These are phyloP conservation scores for Blastomyces percursus DNA, from an alignment of 2,329 filamentous ascomycete species.

Conservation along the genomic window DNA sequence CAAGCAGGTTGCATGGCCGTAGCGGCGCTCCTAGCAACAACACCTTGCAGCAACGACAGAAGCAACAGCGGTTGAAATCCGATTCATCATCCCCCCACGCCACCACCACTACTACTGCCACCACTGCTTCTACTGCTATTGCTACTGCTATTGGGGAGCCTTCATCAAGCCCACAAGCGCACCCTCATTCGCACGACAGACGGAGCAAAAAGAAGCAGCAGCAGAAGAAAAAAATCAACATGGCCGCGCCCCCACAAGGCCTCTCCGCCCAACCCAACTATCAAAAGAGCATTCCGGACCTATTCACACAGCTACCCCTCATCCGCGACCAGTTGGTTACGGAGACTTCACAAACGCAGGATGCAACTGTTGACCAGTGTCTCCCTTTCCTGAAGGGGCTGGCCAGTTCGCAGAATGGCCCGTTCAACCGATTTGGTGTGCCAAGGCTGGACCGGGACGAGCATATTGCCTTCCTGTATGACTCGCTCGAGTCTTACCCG, in stretches of 20 bases:
- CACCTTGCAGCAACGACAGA: constrained; percentile 1
- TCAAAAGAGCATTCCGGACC: constrained; percentile 23
- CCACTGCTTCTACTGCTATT: constrained; percentile 12
- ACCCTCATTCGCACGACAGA: background rate
- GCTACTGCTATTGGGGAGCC: constrained; percentile 8
- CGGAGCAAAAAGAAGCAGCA: background rate
- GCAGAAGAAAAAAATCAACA: constrained; percentile 11
- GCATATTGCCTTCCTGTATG: constrained; percentile 41
- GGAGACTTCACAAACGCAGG: constrained; percentile 56
- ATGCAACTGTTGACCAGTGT: constrained; percentile 56
- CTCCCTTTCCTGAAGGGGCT: constrained; percentile 52
- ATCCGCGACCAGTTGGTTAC: constrained; percentile 59
- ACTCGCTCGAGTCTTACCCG: constrained; percentile 51
- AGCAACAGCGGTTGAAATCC: background rate
- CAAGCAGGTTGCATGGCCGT: background rate
- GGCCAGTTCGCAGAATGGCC: constrained; percentile 38
- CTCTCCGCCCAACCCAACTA: background rate
- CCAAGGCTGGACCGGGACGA: constrained; percentile 57
- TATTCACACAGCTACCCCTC: constrained; percentile 41
- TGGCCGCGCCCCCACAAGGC: constrained; percentile 19
- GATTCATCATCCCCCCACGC: constrained; percentile 1
- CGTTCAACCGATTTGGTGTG: constrained; percentile 60
- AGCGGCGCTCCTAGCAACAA: background rate
- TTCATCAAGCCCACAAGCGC: constrained; percentile 3
- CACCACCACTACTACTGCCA: background rate